Evolutionary conservation across 2,329 filamentous ascomycete genomes (phyloP), one percentile per base, ranked within the genome.

Genomic region (Botrytis hyacinthi): DNA sequence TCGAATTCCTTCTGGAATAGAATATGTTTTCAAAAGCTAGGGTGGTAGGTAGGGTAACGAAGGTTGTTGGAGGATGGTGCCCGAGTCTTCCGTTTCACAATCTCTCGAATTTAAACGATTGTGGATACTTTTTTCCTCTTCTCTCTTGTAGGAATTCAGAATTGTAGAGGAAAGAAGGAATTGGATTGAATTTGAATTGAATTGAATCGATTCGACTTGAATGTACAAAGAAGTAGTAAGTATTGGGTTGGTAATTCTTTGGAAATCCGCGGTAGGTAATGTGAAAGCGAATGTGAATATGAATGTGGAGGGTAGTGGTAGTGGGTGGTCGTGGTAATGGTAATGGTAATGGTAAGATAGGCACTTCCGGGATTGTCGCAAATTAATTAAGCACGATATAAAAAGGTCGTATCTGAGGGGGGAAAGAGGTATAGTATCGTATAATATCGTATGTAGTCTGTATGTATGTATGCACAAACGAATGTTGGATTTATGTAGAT

Each of bases 51-150:
- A 20, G 29, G 62, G 26, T 32, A 16, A 42, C 32, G 44, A 37
- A 54, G 51, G 46, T 26, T 40, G 48, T 48, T 57, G 48, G 59
- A 61, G 66, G 32, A 32, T 22, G 42, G 22, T 32, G 66, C 18
- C 44, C 44, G 60, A 71, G 22, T 71, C 44, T 57, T 42, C 35
- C 42, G 70, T 71, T 71, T 71, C 70, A 71, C 57, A 71, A 57
- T 71, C 51, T 54, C 37, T 71, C 42, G 70, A 65, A 37, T 54
- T 67, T 54, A 40, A 71, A 71, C 44, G 70, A 71, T 32, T 57
- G 70, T 66, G 35, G 70, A 18, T 63, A 44, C 18, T n/a, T 7
- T 48, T 46, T 4, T 20, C 20, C 22, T 48, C 22, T 9, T 42
- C 22, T 48, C 35, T 71, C 44, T 37, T 20, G 61, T 42, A 57